These are phyloP conservation scores for Nicotiana undulata DNA, from an alignment of 257 asterid species.

Conservation along the genomic window DNA sequence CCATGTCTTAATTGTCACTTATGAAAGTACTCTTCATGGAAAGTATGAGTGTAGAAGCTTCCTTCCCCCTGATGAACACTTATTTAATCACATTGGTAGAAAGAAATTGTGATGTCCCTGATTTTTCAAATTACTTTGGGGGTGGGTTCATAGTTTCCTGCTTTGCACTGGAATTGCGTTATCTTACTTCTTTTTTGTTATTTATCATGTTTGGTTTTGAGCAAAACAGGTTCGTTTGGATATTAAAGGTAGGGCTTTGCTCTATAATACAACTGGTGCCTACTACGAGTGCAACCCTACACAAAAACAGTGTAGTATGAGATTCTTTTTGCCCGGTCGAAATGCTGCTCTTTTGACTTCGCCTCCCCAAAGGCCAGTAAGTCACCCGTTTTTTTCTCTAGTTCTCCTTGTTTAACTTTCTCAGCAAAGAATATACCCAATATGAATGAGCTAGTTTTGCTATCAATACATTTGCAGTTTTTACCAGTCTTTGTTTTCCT, in stretches of 20 bases:
- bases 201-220: background rate
- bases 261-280: slow-evolving; percentile 50
- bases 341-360: slow-evolving; percentile 64
- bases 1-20: background rate
- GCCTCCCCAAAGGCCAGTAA: slow-evolving; percentile 55
- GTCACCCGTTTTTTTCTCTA: slow-evolving; percentile 14
- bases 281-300: slow-evolving; percentile 51
- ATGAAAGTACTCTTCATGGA: background rate
- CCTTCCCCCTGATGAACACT: background rate
- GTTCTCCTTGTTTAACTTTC: background rate
- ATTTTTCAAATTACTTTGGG: background rate
- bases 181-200: background rate
- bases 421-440: background rate
- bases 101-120: background rate
- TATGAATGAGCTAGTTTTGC: background rate
- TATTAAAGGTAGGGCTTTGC: slow-evolving; percentile 28
- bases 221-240: slow-evolving; percentile 51
- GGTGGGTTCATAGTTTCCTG: background rate
- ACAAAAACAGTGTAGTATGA: slow-evolving; percentile 41
- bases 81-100: background rate
- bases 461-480: background rate
- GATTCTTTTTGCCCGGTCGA: slow-evolving; percentile 27
- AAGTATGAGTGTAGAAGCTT: background rate
- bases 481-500: background rate
- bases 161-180: background rate